Evolutionary conservation across 805 yeast genomes (phyloP), one percentile per base, ranked within the genome.

Genomic region (Yarrowia divulgata): DNA sequence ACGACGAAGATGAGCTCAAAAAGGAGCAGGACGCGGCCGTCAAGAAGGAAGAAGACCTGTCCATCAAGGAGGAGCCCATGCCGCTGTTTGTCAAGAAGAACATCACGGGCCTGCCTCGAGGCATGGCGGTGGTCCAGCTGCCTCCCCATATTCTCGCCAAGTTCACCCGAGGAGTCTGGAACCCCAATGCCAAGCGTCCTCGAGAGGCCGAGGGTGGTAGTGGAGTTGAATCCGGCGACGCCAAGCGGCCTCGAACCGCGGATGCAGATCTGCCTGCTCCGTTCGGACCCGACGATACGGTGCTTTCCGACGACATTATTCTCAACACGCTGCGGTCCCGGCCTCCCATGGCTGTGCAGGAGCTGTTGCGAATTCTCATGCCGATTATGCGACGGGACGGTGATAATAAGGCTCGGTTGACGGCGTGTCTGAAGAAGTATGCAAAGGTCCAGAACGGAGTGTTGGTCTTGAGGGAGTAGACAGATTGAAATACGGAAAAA

Each of bases 91-190:
- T 75, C 63, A 74, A 72, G 60, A 77, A 77, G 72, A 73, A 71
- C 70, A 83, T 85, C 64, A 79, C 77, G 71, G 85, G 83, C 68
- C 76, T 79, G 39, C 83, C 84, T 23, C 78, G 81, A 69, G 90
- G 90, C 50, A 74, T 85, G 71, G 85, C 90, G 57, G 85, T 86
- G 14, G 79, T 93, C 54, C 89, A 84, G 73, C 90, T 93, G 0
- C 86, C 90, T 8, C 82, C 85, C 14, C 81, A 82, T 46, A 81
- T 90, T 16, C 81, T 93, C 70, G 77, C 79, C 18, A 84, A 84
- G 45, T 92, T 93, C 79, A 95, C 95, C 1, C 80, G 77, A 19
- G 97, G 97, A 35, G 90, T 87, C 68, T 93, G 97, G 97, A 89
- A 89, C 78, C 94, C 97, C 29, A 76, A 77, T 42, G 81, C 81